A percentile compares a stretch with the other conserved stretches of the same genome.
These are phyloP conservation scores for Cercospora zeae-maydis DNA, from an alignment of 2,329 filamentous ascomycete genomes.

Conservation along the genomic window DNA sequence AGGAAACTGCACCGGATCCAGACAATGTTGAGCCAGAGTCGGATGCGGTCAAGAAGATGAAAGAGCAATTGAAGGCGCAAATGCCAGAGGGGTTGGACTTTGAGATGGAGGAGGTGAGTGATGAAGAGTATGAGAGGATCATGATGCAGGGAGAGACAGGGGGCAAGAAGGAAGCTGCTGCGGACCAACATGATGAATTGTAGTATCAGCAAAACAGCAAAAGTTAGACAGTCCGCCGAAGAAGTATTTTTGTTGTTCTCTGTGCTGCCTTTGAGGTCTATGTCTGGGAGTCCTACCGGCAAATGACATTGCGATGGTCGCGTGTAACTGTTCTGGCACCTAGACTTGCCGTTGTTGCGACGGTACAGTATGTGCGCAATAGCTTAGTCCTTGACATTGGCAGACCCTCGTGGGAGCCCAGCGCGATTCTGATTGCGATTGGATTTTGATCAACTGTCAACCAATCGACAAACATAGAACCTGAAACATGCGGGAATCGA, in stretches of 20 bases:
- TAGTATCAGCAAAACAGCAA: slow-evolving; percentile 11
- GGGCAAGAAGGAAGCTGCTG: slow-evolving; percentile 4
- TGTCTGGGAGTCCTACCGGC: too few species aligned
- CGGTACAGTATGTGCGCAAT: too few species aligned
- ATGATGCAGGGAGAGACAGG: slow-evolving; percentile 28
- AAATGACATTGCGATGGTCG: too few species aligned
- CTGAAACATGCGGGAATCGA: too few species aligned
- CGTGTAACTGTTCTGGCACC: too few species aligned
- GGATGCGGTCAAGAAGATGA: slow-evolving; percentile 22
- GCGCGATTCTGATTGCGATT: too few species aligned
- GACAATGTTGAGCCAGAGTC: slow-evolving; percentile 10
- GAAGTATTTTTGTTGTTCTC: neutral
- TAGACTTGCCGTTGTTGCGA: too few species aligned
- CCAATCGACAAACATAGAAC: too few species aligned
- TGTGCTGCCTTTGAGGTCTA: neutral
- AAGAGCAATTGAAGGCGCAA: slow-evolving; percentile 27
- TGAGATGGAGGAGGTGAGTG: slow-evolving; percentile 37
- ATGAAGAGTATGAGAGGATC: slow-evolving; percentile 34
- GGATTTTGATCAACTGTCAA: too few species aligned
- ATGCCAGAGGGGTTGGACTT: slow-evolving; percentile 35
- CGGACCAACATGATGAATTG: slow-evolving; percentile 33
- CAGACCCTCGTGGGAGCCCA: too few species aligned
- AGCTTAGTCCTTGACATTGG: too few species aligned
- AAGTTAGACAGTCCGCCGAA: neutral
- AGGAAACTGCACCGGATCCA: slow-evolving; percentile 12